Conservation (phyloP, 352 stramenopile species). For the Hyaloperonospora brassicae region DNA sequence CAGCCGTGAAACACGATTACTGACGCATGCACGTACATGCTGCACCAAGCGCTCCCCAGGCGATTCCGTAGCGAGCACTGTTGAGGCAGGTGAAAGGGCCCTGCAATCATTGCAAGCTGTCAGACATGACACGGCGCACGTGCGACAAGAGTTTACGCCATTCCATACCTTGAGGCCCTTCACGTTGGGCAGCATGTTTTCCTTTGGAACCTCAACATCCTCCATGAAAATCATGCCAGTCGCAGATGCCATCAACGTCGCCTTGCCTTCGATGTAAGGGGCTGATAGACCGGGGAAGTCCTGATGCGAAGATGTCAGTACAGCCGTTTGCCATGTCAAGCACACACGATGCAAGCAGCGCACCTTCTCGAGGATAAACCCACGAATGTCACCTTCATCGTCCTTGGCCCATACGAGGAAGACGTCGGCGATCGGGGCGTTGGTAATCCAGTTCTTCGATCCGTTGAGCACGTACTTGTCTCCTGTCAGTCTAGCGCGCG, state of each 20-base stretch:
- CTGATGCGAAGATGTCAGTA: slow-evolving; percentile 16
- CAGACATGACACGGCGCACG: not conserved
- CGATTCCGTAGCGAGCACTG: slow-evolving; percentile 95
- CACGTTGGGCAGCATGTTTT: slow-evolving; percentile 90
- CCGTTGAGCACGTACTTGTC: slow-evolving; percentile 95
- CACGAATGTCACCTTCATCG: slow-evolving; percentile 89
- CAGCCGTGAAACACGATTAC: not conserved
- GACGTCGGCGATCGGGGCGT: slow-evolving; percentile 95
- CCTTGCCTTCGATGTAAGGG: slow-evolving; percentile 95
- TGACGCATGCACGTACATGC: slow-evolving; percentile 55
- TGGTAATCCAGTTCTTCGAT: slow-evolving; percentile 95
- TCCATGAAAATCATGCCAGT: slow-evolving; percentile 98
- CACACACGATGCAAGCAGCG: not conserved
- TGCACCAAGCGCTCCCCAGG: slow-evolving; percentile 93
- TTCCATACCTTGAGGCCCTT: slow-evolving; percentile 69
- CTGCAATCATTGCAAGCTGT: slow-evolving; percentile 13
- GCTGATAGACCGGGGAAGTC: slow-evolving; percentile 89
- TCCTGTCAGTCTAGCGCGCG: slow-evolving; percentile 76
- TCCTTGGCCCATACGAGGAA: slow-evolving; percentile 97
- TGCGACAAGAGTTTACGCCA: not conserved
- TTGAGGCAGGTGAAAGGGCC: slow-evolving; percentile 98
- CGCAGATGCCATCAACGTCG: slow-evolving; percentile 88
- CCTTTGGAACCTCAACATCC: slow-evolving; percentile 90
- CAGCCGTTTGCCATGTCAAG: not conserved
- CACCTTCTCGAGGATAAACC: slow-evolving; percentile 93